A percentile compares a stretch with the other conserved stretches of the same genome.
Evolutionary conservation across 306 rosid species (phyloP).

Genomic region (Pyrus pyrifolia): DNA sequence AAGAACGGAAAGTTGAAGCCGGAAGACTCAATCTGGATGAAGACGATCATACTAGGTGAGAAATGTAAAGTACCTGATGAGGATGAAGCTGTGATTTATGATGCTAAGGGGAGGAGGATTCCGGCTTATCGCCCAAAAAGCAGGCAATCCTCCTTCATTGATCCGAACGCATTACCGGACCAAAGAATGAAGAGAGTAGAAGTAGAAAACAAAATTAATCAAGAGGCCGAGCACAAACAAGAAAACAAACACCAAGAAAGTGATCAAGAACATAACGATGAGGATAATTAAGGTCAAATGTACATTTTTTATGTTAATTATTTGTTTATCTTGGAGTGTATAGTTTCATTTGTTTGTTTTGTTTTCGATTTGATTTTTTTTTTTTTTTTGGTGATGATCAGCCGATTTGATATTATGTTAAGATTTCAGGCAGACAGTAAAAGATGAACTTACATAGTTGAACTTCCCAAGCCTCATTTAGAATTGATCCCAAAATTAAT

Average conservation of each 20-base stretch:
- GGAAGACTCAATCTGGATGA: conserved; percentile 79
- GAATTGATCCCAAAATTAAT: background rate
- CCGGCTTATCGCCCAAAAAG: conserved; percentile 53
- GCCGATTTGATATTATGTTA: background rate
- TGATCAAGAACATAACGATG: background rate
- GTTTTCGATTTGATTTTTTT: background rate
- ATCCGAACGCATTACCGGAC: conserved; percentile 1
- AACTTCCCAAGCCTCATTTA: background rate
- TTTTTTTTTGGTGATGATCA: background rate
- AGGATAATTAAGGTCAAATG: background rate
- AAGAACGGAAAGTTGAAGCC: conserved; percentile 21
- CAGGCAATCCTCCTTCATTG: conserved; percentile 26
- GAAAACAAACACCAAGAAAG: background rate
- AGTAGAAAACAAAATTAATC: background rate
- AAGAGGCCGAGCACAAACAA: background rate
- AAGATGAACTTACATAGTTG: background rate
- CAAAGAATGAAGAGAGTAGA: background rate
- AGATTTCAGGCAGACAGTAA: background rate
- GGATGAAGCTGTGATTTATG: conserved; percentile 41
- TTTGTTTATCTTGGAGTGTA: background rate
- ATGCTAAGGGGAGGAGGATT: conserved; percentile 57
- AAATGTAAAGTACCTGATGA: conserved; percentile 55
- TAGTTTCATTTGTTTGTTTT: background rate
- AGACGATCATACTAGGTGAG: conserved; percentile 74
- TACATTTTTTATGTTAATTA: background rate